A percentile compares a stretch with the other conserved stretches of the same genome.
These are phyloP conservation scores for Secale cereale DNA, from an alignment of 176 grass and related monocot genomes.

Conservation along the genomic window DNA sequence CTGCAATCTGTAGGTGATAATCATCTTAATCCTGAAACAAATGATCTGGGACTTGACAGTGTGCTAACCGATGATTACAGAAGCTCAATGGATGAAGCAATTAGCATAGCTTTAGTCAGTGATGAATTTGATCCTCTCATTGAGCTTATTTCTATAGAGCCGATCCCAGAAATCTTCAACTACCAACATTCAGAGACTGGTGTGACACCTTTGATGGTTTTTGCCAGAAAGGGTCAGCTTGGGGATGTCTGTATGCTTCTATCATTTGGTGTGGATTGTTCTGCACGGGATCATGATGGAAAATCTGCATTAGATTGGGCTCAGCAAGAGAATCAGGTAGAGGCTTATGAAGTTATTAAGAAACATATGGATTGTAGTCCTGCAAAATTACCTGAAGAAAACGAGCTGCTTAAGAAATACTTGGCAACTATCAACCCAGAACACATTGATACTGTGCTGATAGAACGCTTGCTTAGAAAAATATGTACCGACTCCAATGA, in stretches of 20 bases:
- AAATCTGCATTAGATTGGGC: slow-evolving; percentile 76
- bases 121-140: slow-evolving; percentile 91
- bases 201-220: slow-evolving; percentile 88
- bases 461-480: slow-evolving; percentile 69
- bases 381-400: slow-evolving; percentile 56
- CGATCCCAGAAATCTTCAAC: slow-evolving; percentile 66
- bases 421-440: slow-evolving; percentile 68
- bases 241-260: slow-evolving; percentile 92
- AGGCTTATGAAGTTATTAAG: slow-evolving; percentile 66
- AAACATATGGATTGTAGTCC: slow-evolving; percentile 62
- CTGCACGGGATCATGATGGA: slow-evolving; percentile 58
- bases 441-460: slow-evolving; percentile 75
- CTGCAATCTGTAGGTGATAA: slow-evolving; percentile 61
- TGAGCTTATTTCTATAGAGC: slow-evolving; percentile 78
- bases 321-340: slow-evolving; percentile 68
- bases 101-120: slow-evolving; percentile 70
- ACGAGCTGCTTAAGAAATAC: slow-evolving; percentile 77
- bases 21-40: slow-evolving; percentile 46
- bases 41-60: slow-evolving; percentile 31
- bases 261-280: slow-evolving; percentile 89
- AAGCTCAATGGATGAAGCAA: slow-evolving; percentile 86
- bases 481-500: slow-evolving; percentile 76
- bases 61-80: slow-evolving; percentile 65
- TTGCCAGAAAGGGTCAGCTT: slow-evolving; percentile 78
- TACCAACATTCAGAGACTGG: slow-evolving; percentile 87